Evolutionary conservation across 345 rosid genomes (phyloP), one percentile per base, ranked within the genome.

Genomic region (Brassica cretica): DNA sequence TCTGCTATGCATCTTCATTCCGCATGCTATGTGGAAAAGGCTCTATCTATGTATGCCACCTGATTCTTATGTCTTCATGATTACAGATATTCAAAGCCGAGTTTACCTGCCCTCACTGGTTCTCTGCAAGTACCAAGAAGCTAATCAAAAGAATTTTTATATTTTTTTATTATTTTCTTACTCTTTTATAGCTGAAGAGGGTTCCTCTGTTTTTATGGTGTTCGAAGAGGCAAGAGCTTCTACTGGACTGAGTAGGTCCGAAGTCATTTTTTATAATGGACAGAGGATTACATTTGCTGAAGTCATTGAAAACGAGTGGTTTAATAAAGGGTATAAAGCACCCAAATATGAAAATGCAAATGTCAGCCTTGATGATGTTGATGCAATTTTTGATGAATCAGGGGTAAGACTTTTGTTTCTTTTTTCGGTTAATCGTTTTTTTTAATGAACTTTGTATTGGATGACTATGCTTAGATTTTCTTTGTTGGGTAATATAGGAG

Each of bases 321-420:
- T 95, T 83, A 95, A 91, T 75, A 93, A 95, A 85, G 98, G 98
- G 49, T 95, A 95, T 77, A 93, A 90, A 80, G 91, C 94, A 41
- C 90, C 96, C 60, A 78, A 64, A 37, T 93, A 91, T 86, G 96
- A 93, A 76, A 86, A 89, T 81, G 89, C 91, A 56, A 82, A 87
- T 65, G 88, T 91, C 75, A 88, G 85, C 81, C 92, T 89, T 75
- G 98, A 82, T 66, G 97, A 95, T 53, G 94, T 95, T 80, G 86
- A 93, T 82, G 89, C 91, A 35, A 86, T 93, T 58, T 95, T 91
- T 84, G 83, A 83, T 76, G 98, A 93, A 77, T 83, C 89, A 61
- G 87, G 68, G 87, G 98, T 95, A 85, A 87, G 85, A 71, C 68
- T 64, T 2, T 4, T 63, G 62, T 12, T 19, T 37, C 35, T 16